Evolutionary conservation across 2,329 filamentous ascomycete species (phyloP).

Genomic region (Sporothrix humicola): DNA sequence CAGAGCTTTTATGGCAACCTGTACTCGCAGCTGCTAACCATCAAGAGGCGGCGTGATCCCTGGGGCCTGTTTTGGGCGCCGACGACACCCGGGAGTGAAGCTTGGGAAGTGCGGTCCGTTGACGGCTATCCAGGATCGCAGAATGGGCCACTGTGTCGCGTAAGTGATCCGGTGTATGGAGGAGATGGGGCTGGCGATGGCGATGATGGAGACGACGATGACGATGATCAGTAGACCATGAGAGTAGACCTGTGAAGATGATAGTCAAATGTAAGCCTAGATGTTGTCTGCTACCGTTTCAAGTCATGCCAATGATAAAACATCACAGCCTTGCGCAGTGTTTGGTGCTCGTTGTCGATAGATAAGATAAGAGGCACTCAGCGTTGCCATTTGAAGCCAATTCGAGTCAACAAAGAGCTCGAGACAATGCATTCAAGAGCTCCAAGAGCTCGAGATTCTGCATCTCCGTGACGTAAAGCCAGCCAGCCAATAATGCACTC

Average conservation of each 20-base stretch:
- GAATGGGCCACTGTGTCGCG: slow-evolving; percentile 34
- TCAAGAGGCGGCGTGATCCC: slow-evolving; percentile 52
- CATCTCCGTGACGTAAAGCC: neutral
- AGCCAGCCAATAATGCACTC: neutral
- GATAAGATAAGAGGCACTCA: neutral
- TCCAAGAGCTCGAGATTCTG: too few species aligned
- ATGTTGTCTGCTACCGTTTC: too few species aligned
- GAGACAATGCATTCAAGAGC: neutral
- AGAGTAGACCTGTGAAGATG: neutral
- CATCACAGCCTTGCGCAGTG: neutral
- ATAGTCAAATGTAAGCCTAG: too few species aligned
- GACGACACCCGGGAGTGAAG: slow-evolving; percentile 35
- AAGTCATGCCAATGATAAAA: neutral
- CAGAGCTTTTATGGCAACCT: slow-evolving; percentile 46
- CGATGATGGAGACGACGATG: slow-evolving; percentile 15
- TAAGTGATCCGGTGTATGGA: slow-evolving; percentile 19
- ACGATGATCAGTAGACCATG: neutral
- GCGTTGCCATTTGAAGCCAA: neutral
- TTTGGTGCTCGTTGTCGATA: neutral
- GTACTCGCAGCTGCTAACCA: slow-evolving; percentile 42
- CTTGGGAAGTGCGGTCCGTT: slow-evolving; percentile 33
- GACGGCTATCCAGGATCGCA: slow-evolving; percentile 35
- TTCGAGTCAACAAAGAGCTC: neutral
- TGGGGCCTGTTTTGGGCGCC: slow-evolving; percentile 45
- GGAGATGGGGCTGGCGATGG: neutral